Evolutionary conservation across 129 eudicot species (phyloP), one percentile per base, ranked within the genome.

Genomic region (Logfia minima): DNA sequence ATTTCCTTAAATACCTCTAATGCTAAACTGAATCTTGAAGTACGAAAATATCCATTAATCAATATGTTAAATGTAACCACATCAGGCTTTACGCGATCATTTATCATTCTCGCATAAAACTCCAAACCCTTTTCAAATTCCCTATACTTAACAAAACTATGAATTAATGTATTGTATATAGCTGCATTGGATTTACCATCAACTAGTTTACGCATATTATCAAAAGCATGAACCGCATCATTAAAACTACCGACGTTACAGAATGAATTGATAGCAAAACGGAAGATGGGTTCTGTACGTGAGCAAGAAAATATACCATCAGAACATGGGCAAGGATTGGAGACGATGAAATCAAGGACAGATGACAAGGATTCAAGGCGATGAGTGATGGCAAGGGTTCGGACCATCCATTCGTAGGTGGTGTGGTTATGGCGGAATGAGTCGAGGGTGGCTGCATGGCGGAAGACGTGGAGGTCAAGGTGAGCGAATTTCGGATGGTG

Each of bases 291-390:
- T 68, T 93, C 97, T 8, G 85, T 93, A 62, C 83, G 85, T 5
- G 90, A 76, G 76, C 98, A 93, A 32, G 91, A 84, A 66, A 93
- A 93, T 11, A 93, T 93, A 37, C 97, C 97, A 65, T 93, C 98
- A 1, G 97, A 79, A 79, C 98, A 93, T 0, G 98, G 98, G 86
- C 98, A 93, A 13, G 98, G 98, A 21, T 86, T 86, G 64, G 98
- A 79, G 67, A 86, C 75, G 68, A 93, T 87, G 79, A 85, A 84
- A 48, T 82, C 87, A 67, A 93, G 79, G 9, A 87, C 72, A 6
- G 83, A 31, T 0, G 63, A 51, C 26, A 93, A 80, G 68, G 70
- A 73, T 48, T 90, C 86, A 64, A 90, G 79, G 67, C 98, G 95
- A 70, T 85, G 82, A n/a, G 92, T 71, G 62, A 87, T 71, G 70